phyloP scores from a whole-genome alignment of 1,284 basidiomycete species.

The Tylopilus sp. region DNA sequence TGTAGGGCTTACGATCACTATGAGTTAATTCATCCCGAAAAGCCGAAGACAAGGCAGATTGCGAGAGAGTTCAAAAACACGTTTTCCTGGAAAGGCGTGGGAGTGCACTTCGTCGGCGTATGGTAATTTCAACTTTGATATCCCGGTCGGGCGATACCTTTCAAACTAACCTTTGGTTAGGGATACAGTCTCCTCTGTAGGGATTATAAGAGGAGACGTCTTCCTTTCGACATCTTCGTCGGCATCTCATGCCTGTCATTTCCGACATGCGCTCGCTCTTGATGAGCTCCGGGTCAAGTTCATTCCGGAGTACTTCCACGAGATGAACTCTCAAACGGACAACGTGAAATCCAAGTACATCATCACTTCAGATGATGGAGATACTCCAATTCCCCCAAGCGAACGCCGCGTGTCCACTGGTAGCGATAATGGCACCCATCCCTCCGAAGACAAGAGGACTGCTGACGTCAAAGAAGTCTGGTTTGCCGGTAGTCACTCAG shows the following conservation, averaged over 20 bases:
- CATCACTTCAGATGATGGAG: background rate
- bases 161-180: slow-evolving; percentile 19
- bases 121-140: slow-evolving; percentile 28
- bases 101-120: slow-evolving; percentile 41
- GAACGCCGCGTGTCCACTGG: background rate
- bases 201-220: slow-evolving; percentile 23
- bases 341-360: slow-evolving; percentile 12
- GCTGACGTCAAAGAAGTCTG: slow-evolving; percentile 32
- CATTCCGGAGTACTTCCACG: slow-evolving; percentile 37
- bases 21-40: slow-evolving; percentile 16
- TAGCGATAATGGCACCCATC: background rate
- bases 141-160: background rate
- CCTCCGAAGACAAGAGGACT: background rate
- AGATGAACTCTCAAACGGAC: slow-evolving; percentile 21
- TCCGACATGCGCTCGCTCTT: slow-evolving; percentile 41
- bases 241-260: slow-evolving; percentile 31
- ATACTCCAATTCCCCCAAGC: background rate
- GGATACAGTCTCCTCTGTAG: slow-evolving; percentile 44
- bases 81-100: slow-evolving; percentile 34
- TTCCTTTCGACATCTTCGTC: slow-evolving; percentile 27
- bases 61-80: slow-evolving; percentile 35
- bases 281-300: slow-evolving; percentile 43
- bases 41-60: slow-evolving; percentile 14
- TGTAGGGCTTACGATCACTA: slow-evolving; percentile 41
- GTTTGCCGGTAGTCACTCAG: slow-evolving; percentile 35